Evolutionary conservation across 306 rosid genomes (phyloP).

Genomic region (Acacia crassicarpa): DNA sequence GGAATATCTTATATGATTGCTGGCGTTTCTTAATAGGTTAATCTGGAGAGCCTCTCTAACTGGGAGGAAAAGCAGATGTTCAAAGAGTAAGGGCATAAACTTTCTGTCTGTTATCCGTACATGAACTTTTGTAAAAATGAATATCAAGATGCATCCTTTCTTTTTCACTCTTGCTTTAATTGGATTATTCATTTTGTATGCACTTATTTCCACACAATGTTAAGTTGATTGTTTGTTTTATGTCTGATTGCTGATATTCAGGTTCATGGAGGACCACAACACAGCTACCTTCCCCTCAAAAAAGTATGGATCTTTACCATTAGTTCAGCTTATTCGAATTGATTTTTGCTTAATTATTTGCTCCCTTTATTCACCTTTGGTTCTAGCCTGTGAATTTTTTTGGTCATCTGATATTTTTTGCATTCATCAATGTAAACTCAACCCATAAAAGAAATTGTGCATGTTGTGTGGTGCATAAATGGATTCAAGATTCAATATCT

Average conservation of each 20-base stretch:
- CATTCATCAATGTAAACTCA: constrained; percentile 13
- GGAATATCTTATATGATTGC: constrained; percentile 10
- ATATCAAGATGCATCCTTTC: background rate
- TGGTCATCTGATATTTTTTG: background rate
- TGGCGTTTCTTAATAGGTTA: constrained; percentile 59
- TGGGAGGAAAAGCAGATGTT: constrained; percentile 99
- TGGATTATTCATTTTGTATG: background rate
- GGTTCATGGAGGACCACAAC: constrained; percentile 99
- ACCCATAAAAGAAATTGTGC: background rate
- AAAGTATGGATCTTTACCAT: constrained; percentile 58
- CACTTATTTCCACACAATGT: background rate
- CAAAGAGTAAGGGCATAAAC: constrained; percentile 63
- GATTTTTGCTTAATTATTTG: background rate
- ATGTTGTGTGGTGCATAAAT: background rate
- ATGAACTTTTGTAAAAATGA: background rate
- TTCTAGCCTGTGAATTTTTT: background rate
- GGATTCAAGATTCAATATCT: constrained; percentile 20
- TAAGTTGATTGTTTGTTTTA: background rate
- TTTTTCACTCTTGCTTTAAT: constrained; percentile 1
- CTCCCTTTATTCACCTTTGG: background rate
- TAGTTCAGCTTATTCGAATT: constrained; percentile 24
- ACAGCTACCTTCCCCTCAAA: constrained; percentile 96
- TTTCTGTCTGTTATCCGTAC: constrained; percentile 16
- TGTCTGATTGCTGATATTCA: constrained; percentile 36
- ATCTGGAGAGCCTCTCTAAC: constrained; percentile 83